Percentiles rank a stretch among this genome's conserved stretches.
phyloP scores from a whole-genome alignment of 2,329 filamentous ascomycete genomes.

The Elsinoe fawcettii region DNA sequence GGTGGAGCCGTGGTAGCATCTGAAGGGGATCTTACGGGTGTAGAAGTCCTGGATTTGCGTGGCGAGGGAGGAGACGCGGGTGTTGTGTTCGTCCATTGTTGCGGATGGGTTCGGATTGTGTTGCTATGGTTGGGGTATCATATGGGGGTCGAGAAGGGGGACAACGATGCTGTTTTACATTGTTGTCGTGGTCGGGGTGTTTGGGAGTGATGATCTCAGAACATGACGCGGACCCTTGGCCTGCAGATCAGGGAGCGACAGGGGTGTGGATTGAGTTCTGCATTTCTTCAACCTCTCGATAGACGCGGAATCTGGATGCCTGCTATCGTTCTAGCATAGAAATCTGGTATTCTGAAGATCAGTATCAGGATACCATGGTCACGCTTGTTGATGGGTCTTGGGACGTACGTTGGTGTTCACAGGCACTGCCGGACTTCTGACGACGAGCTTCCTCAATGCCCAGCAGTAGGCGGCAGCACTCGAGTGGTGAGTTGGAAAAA shows the following conservation, averaged over 20 bases:
- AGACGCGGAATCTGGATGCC: not conserved
- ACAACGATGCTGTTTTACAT: not conserved
- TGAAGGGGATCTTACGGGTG: slow-evolving; percentile 40
- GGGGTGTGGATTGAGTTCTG: not conserved
- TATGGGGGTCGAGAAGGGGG: not conserved
- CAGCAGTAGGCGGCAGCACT: not conserved
- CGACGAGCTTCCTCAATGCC: not conserved
- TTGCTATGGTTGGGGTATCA: not conserved
- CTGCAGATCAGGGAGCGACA: not conserved
- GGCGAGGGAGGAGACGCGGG: slow-evolving; percentile 24
- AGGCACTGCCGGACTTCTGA: not conserved
- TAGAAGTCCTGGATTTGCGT: slow-evolving; percentile 39
- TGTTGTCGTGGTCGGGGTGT: not conserved
- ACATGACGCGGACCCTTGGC: not conserved
- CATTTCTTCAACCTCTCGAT: not conserved
- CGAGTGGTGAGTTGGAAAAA: too few relatives aligned
- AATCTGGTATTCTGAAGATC: not conserved
- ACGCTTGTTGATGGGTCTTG: not conserved
- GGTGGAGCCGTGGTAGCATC: slow-evolving; percentile 52
- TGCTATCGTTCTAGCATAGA: not conserved
- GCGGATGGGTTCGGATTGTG: too few relatives aligned
- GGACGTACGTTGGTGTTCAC: not conserved
- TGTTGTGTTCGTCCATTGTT: slow-evolving; percentile 1
- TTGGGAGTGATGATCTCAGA: not conserved
- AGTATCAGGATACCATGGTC: not conserved